Conservation (phyloP, 1,139 yeast species). For the Debaryomycetaceae sp. region DNA sequence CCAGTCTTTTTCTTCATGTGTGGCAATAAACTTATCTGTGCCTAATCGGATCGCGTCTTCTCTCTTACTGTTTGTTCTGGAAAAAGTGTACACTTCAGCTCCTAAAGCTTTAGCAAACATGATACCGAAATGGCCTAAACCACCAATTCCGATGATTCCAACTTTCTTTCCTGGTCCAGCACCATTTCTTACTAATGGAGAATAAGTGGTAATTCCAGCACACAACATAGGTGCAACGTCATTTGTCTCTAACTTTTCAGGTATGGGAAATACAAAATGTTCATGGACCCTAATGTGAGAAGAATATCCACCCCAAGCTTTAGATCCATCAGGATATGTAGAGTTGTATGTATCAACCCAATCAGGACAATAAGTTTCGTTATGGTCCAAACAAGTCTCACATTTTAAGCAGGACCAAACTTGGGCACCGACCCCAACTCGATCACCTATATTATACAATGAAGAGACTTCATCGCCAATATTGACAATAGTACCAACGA, state of each 20-base stretch:
- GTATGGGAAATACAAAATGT: conserved; percentile 53
- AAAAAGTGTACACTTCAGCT: conserved; percentile 39
- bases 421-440: conserved; percentile 64
- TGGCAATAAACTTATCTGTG: conserved; percentile 37
- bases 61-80: conserved; percentile 34
- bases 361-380: conserved; percentile 50
- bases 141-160: conserved; percentile 49
- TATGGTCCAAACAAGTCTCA: conserved; percentile 39
- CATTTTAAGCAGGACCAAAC: conserved; percentile 49
- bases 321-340: conserved; percentile 32
- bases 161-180: conserved; percentile 38
- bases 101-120: conserved; percentile 42
- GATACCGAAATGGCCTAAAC: conserved; percentile 43
- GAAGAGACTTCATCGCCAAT: conserved; percentile 47
- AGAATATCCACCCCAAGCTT: conserved; percentile 60
- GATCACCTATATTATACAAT: conserved; percentile 49
- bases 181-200: conserved; percentile 46
- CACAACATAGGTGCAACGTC: conserved; percentile 65
- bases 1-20: conserved; percentile 38
- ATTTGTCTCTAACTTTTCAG: conserved; percentile 45
- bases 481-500: conserved; percentile 51
- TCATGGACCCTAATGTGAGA: conserved; percentile 54
- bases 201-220: conserved; percentile 63
- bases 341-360: conserved; percentile 44
- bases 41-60: conserved; percentile 36